Base-by-base conservation (phyloP, 257 asterid genomes). In the Scutellaria minor region DNA sequence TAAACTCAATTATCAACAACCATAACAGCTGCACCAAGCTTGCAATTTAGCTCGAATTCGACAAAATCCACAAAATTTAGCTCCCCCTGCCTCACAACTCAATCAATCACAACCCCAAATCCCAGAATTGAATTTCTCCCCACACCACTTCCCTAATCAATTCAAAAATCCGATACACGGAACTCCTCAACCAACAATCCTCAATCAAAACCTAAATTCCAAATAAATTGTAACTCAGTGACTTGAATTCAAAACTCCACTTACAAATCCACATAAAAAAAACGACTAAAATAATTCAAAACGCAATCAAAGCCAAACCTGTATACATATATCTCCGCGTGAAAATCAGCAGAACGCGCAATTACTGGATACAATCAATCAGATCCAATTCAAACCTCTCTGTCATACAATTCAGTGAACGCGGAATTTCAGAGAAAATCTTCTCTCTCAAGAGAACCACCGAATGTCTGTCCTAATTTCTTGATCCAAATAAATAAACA, bases 381-480 rank as follows among this genome's bases (percentile, higher is more conserved):
- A 47, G 72, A 72, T 66, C 78, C 75, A 69, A 68, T 59, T 70
- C 72, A 68, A 53, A 63, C 59, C 83, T 48, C 44, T 18, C 81
- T 75, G 83, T 69, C 83, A 63, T 15, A 15, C 68, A 75, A 51
- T 65, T 66, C 60, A 75, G 68, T 44, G 58, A 47, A 80, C 74
- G 77, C 78, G 76, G 54, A 67, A 77, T 70, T 77, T 48, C 52
- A 61, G 76, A 59, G 66, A 35, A 70, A 58, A 62, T 66, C 79
- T 61, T 74, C 50, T 60, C 53, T 60, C 15, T 78, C 80, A 70
- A 71, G 57, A 57, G 50, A 68, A 50, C 59, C 74, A 65, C 74
- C 72, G 77, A 66, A 72, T 72, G 72, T 68, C 76, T 53, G 76
- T 80, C 84, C 85, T 71, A 77, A 66, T 48, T 65, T 45, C 67